A percentile compares a stretch with the other conserved stretches of the same genome.
Conservation (phyloP, 371 early-diverging fungal species). For the Lichtheimia ramosa region DNA sequence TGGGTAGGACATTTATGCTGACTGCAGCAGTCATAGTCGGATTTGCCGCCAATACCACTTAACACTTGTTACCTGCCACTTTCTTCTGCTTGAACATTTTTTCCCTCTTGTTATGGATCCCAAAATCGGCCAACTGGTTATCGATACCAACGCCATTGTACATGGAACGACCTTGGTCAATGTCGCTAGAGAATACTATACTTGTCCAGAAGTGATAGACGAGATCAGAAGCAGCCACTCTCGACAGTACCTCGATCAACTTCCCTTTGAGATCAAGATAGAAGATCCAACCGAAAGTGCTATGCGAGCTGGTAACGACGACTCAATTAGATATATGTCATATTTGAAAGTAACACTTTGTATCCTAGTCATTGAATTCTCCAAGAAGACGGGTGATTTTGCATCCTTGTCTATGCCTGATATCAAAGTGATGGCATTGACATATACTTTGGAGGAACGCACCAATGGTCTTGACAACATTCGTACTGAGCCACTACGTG, state of each 20-base stretch:
- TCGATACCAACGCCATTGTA: slow-evolving; percentile 68
- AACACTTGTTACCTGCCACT: no score
- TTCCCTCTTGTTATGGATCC: slow-evolving; percentile 3
- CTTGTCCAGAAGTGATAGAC: slow-evolving; percentile 84
- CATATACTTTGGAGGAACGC: slow-evolving; percentile 83
- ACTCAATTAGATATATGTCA: background rate
- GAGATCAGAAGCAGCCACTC: slow-evolving; percentile 85
- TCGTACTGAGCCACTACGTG: slow-evolving; percentile 60
- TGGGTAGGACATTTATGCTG: no score
- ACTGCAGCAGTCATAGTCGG: no score
- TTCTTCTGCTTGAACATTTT: background rate
- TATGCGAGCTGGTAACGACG: slow-evolving; percentile 63
- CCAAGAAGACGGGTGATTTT: slow-evolving; percentile 93
- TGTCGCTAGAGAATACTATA: slow-evolving; percentile 76
- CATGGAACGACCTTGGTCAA: slow-evolving; percentile 41
- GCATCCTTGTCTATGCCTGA: slow-evolving; percentile 82
- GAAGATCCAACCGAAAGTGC: slow-evolving; percentile 77
- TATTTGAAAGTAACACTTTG: background rate
- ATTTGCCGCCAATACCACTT: no score
- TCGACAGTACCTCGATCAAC: slow-evolving; percentile 61
- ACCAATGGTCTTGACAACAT: slow-evolving; percentile 63
- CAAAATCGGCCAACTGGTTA: slow-evolving; percentile 47
- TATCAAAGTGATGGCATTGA: slow-evolving; percentile 87
- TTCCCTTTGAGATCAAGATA: slow-evolving; percentile 68
- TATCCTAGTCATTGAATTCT: slow-evolving; percentile 71